Evolutionary conservation across 768 basidiomycete species (phyloP), one percentile per base, ranked within the genome.

Genomic region (Termitomyces eurrhizus): DNA sequence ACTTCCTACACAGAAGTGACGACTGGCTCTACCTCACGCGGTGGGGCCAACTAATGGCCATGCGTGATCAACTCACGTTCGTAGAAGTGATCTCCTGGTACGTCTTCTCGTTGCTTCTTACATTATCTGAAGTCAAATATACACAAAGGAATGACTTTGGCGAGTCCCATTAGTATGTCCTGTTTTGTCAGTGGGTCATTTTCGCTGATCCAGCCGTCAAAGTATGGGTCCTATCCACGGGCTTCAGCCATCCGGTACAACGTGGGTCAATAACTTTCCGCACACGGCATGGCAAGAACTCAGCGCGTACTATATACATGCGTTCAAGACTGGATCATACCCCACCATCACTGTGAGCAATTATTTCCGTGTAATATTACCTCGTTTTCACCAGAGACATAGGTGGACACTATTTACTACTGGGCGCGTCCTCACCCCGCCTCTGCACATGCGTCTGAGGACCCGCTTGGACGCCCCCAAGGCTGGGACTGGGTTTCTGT

Each of bases 11-110:
- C 67, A 81, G 83, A 18, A 76, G 81, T 18, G 89, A 91, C 67
- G 79, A 88, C 69, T 89, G 86, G 80, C 78, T 89, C 32, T 80
- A 88, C 68, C 77, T 79, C 59, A 81, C 76, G 41, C 84, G 90
- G 59, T 92, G 89, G 90, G 86, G 90, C 62, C 80, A 85, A 63
- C 70, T 92, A 44, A 78, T 90, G 59, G 70, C 71, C 16, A 80
- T 86, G 76, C 80, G 89, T 21, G 76, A 83, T 66, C 63, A 74
- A 13, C 62, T 83, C 13, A 77, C 75, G 0, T 81, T 88, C 65
- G 80, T 87, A 42, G 88, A 91, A 74, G 80, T 91, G 74, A 75
- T 85, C 46, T 89, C 84, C 52, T 92, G 88, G 89, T 81, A 63
- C 41, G 73, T 54, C 18, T 26, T 37, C 32, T 39, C 50, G 5